A percentile compares a stretch with the other conserved stretches of the same genome.
phyloP scores from a whole-genome alignment of 495 filamentous ascomycete genomes.

The Penicillium canariense region DNA sequence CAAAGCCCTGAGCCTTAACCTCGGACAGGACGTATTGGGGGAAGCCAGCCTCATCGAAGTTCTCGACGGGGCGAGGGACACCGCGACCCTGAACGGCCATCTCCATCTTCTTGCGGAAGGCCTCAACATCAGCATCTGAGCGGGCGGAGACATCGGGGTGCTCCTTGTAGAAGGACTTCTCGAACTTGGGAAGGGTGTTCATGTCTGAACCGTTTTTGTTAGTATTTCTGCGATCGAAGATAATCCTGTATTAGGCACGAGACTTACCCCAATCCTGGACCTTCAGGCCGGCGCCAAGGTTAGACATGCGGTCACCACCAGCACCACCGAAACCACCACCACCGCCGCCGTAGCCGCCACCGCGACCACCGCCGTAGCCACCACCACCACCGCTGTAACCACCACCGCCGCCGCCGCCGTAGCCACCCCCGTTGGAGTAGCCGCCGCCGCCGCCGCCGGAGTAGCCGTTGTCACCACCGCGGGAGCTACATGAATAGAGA shows the following conservation, averaged over 20 bases:
- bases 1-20: constrained; percentile 96
- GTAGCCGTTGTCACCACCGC: constrained; percentile 48
- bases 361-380: constrained; percentile 47
- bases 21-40: constrained; percentile 95
- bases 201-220: constrained; percentile 57
- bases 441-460: constrained; percentile 42
- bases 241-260: background rate
- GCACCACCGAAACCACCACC: constrained; percentile 54
- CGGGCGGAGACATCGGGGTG: constrained; percentile 72
- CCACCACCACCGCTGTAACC: constrained; percentile 49
- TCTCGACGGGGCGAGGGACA: constrained; percentile 89
- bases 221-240: constrained; percentile 18
- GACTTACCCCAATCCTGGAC: constrained; percentile 81
- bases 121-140: constrained; percentile 74
- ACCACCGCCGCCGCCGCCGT: constrained; percentile 37
- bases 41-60: constrained; percentile 96
- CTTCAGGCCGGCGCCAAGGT: constrained; percentile 81
- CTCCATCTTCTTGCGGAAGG: constrained; percentile 75
- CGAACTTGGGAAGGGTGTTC: constrained; percentile 83
- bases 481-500: constrained; percentile 29
- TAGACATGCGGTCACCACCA: constrained; percentile 85
- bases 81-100: constrained; percentile 75
- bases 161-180: constrained; percentile 99
- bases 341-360: constrained; percentile 52
- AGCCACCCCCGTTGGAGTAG: constrained; percentile 42